These are phyloP conservation scores for Leccinum variicolor DNA, from an alignment of 768 basidiomycete species.

Conservation along the genomic window DNA sequence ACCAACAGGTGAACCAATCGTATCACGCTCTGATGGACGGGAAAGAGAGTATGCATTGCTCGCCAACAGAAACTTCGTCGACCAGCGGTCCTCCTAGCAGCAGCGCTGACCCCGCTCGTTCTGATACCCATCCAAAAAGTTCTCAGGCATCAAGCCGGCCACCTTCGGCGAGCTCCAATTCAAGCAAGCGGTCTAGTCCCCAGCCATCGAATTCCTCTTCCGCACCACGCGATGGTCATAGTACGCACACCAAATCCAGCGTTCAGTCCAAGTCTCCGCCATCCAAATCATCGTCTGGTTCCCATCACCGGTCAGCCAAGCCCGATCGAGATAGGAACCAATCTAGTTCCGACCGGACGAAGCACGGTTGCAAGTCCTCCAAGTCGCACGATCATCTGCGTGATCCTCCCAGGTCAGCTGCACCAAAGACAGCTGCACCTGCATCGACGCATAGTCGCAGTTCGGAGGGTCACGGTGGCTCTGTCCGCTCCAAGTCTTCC, in stretches of 20 bases:
- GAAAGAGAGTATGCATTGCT: conserved; percentile 30
- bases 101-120: conserved; percentile 20
- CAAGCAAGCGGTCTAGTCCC: conserved; percentile 19
- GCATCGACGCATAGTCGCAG: conserved; percentile 12
- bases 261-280: conserved; percentile 12
- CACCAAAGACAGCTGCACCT: conserved; percentile 4
- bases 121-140: conserved; percentile 19
- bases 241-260: conserved; percentile 6
- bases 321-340: conserved; percentile 10
- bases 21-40: conserved; percentile 53
- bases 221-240: conserved; percentile 10
- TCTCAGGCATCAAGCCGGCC: conserved; percentile 27
- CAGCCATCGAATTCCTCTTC: conserved; percentile 11
- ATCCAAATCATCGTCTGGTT: conserved; percentile 12
- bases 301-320: conserved; percentile 15
- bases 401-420: conserved; percentile 16
- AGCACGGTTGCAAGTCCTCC: conserved; percentile 11
- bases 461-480: conserved; percentile 8
- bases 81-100: conserved; percentile 17
- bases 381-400: conserved; percentile 24
- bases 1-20: conserved; percentile 47
- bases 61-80: conserved; percentile 26
- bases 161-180: conserved; percentile 30
- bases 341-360: conserved; percentile 19
- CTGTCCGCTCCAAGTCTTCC: conserved; percentile 13